phyloP scores from a whole-genome alignment of 306 rosid genomes.

The Senna tora region DNA sequence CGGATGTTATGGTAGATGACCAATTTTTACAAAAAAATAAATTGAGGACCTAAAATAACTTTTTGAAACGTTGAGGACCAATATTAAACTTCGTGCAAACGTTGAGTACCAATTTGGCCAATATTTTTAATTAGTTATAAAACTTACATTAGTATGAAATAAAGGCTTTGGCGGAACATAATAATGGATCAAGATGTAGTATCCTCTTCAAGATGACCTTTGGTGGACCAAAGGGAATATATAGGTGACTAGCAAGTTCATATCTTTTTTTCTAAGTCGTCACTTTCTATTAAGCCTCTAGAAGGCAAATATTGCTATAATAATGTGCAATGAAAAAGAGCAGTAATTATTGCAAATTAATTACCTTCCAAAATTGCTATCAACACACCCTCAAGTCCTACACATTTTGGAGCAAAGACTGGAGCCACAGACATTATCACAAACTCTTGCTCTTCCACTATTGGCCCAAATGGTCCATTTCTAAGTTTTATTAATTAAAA shows the following conservation, averaged over 20 bases:
- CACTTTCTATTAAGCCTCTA: conserved; percentile 42
- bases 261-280: conserved; percentile 32
- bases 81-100: too few relatives aligned
- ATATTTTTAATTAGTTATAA: too few relatives aligned
- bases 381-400: conserved; percentile 5
- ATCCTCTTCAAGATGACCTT: conserved; percentile 39
- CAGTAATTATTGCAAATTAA: conserved; percentile 45
- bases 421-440: conserved; percentile 20
- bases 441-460: conserved; percentile 21
- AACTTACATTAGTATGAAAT: neutral
- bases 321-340: conserved; percentile 24
- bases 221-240: conserved; percentile 47
- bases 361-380: conserved; percentile 50
- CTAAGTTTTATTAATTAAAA: neutral
- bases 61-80: too few relatives aligned
- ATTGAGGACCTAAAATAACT: too few relatives aligned
- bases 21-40: too few relatives aligned
- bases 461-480: conserved; percentile 51
- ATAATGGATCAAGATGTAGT: conserved; percentile 38
- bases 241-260: conserved; percentile 17
- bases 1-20: too few relatives aligned
- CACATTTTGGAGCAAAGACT: neutral
- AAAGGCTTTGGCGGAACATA: conserved; percentile 31
- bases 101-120: too few relatives aligned
- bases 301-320: conserved; percentile 20